These are phyloP conservation scores for Myrica gale DNA, from an alignment of 306 rosid species.

Conservation along the genomic window DNA sequence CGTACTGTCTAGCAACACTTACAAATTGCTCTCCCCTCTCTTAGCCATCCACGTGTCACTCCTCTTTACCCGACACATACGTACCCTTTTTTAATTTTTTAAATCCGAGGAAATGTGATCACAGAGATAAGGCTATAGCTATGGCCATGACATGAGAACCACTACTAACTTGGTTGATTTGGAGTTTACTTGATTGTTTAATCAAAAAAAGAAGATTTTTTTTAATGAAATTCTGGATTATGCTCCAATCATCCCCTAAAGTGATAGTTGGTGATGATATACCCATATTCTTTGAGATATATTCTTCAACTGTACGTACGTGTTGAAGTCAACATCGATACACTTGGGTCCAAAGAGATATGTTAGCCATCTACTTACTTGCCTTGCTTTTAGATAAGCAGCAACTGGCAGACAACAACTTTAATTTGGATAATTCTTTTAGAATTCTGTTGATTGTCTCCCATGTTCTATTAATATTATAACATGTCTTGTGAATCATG, in stretches of 20 bases:
- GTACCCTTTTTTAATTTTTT: neutral
- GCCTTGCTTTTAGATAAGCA: conserved; percentile 21
- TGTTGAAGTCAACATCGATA: conserved; percentile 60
- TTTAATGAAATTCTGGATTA: conserved; percentile 30
- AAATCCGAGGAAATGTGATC: too few relatives aligned
- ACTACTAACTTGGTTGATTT: conserved; percentile 29
- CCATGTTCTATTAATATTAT: too few relatives aligned
- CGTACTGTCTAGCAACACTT: conserved; percentile 30
- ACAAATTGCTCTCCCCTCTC: conserved; percentile 4
- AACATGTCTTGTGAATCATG: neutral
- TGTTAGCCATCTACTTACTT: conserved; percentile 14
- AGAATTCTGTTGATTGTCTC: conserved; percentile 16
- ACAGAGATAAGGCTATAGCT: conserved; percentile 19
- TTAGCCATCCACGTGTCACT: conserved; percentile 31
- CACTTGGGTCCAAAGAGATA: conserved; percentile 34
- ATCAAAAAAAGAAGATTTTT: conserved; percentile 13
- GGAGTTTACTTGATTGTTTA: conserved; percentile 28
- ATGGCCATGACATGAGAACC: conserved; percentile 48
- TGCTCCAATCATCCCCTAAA: conserved; percentile 38
- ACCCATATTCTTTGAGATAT: conserved; percentile 7
- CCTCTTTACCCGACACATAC: conserved; percentile 25
- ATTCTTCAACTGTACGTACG: conserved; percentile 14
- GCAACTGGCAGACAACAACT: conserved; percentile 44
- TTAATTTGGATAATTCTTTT: conserved; percentile 24
- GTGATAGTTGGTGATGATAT: conserved; percentile 16